These are phyloP conservation scores for Rhinocladiella similis DNA, from an alignment of 2,329 filamentous ascomycete genomes.

Conservation along the genomic window DNA sequence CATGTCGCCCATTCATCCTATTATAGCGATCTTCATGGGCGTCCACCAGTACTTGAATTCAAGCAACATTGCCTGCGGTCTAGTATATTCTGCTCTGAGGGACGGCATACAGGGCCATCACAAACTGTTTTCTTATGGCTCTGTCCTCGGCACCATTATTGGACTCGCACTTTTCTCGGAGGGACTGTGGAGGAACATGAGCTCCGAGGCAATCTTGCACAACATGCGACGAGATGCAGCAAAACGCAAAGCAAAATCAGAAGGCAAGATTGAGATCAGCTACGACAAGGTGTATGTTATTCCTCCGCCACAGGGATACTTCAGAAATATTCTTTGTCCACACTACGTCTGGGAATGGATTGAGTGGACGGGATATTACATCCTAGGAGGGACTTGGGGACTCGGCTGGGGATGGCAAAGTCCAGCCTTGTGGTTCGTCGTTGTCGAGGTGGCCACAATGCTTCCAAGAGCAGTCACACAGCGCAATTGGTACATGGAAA, in stretches of 20 bases:
- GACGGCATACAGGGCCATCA: slow-evolving; percentile 48
- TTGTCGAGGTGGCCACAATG: slow-evolving; percentile 92
- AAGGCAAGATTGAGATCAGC: slow-evolving; percentile 42
- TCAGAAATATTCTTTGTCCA: slow-evolving; percentile 79
- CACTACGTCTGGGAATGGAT: slow-evolving; percentile 98
- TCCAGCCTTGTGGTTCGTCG: slow-evolving; percentile 76
- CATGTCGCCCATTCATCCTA: slow-evolving; percentile 83
- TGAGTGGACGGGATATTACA: slow-evolving; percentile 89
- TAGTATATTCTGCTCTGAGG: slow-evolving; percentile 48
- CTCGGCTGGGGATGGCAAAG: slow-evolving; percentile 57
- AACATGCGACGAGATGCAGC: slow-evolving; percentile 76
- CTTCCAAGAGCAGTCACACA: slow-evolving; percentile 80
- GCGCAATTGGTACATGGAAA: slow-evolving; percentile 80
- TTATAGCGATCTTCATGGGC: slow-evolving; percentile 65
- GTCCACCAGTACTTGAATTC: slow-evolving; percentile 81
- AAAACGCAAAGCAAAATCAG: slow-evolving; percentile 26
- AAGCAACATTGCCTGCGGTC: slow-evolving; percentile 73
- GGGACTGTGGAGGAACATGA: slow-evolving; percentile 78
- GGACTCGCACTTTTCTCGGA: slow-evolving; percentile 75
- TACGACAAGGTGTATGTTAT: slow-evolving; percentile 85
- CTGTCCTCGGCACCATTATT: slow-evolving; percentile 35
- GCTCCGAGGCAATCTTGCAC: slow-evolving; percentile 85
- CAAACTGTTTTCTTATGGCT: slow-evolving; percentile 31
- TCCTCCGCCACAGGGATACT: slow-evolving; percentile 71
- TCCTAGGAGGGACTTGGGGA: slow-evolving; percentile 48